A percentile compares a stretch with the other conserved stretches of the same genome.
phyloP scores from a whole-genome alignment of 371 early-diverging fungal species.

The Capillidium rhysosporum region DNA sequence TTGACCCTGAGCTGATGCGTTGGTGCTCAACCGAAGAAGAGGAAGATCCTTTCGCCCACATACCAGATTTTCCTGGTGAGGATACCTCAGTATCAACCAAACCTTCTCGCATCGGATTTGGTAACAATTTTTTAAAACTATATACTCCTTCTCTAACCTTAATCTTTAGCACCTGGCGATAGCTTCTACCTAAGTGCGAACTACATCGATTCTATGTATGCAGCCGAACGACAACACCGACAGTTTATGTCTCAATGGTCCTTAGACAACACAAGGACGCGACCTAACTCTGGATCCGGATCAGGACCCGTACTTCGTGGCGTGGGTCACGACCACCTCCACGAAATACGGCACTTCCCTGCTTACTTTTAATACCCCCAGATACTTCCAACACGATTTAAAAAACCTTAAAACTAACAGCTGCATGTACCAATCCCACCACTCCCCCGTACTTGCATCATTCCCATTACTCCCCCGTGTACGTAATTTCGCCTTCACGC shows the following conservation, averaged over 20 bases:
- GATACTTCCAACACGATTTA: too few species aligned
- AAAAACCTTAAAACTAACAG: too few species aligned
- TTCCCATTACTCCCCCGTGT: too few species aligned
- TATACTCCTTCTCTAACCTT: neutral
- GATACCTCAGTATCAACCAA: neutral
- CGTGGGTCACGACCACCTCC: constrained; percentile 1
- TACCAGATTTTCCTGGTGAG: neutral
- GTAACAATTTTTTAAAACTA: neutral
- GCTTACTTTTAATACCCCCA: constrained; percentile 1
- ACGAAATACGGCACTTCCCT: constrained; percentile 1
- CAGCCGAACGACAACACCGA: constrained; percentile 2
- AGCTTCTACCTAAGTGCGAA: constrained; percentile 3
- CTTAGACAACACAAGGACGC: neutral
- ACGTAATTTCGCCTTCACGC: too few species aligned
- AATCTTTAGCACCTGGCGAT: constrained; percentile 1
- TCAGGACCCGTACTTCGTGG: too few species aligned
- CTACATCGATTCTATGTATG: constrained; percentile 2
- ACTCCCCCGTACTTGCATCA: too few species aligned
- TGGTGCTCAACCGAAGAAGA: neutral
- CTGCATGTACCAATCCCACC: too few species aligned
- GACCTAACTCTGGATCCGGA: neutral
- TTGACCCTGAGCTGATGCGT: constrained; percentile 4
- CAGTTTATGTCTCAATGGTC: constrained; percentile 4
- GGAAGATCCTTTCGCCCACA: constrained; percentile 3
- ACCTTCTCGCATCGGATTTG: neutral